These are phyloP conservation scores for Termitomyces eurrhizus DNA, from an alignment of 768 basidiomycete species.

Conservation along the genomic window DNA sequence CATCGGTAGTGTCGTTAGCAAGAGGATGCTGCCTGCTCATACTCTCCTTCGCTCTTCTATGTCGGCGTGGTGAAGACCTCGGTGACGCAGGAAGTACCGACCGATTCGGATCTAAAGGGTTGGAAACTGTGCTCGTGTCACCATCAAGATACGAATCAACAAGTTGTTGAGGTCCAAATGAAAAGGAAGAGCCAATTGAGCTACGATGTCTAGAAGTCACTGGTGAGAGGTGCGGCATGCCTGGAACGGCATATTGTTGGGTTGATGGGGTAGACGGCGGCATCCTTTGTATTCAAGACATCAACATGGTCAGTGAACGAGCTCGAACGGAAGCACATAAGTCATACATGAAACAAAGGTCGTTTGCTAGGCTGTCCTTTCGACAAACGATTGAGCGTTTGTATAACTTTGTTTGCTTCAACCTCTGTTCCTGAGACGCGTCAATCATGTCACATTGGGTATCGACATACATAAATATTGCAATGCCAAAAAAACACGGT, in stretches of 20 bases:
- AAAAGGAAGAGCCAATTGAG: slow-evolving; percentile 79
- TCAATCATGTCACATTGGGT: background rate
- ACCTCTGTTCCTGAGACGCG: background rate
- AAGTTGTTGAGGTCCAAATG: slow-evolving; percentile 75
- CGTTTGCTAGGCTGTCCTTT: background rate
- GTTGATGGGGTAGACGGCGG: slow-evolving; percentile 49
- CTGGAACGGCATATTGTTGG: slow-evolving; percentile 37
- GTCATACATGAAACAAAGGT: background rate
- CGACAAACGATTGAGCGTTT: background rate
- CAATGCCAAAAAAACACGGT: background rate
- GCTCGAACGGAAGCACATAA: background rate
- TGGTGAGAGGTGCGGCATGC: slow-evolving; percentile 50
- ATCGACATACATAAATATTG: background rate
- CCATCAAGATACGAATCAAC: slow-evolving; percentile 67
- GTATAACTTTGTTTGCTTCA: slow-evolving; percentile 1
- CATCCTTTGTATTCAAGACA: slow-evolving; percentile 19
- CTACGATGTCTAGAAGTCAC: slow-evolving; percentile 56
- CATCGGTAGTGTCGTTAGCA: slow-evolving; percentile 72
- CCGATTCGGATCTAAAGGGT: slow-evolving; percentile 71
- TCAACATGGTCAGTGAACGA: background rate
- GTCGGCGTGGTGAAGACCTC: slow-evolving; percentile 59
- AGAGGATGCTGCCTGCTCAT: slow-evolving; percentile 58
- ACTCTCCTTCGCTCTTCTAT: slow-evolving; percentile 52
- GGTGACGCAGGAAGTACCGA: slow-evolving; percentile 76
- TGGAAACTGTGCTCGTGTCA: slow-evolving; percentile 57